Conservation (phyloP, 345 rosid genomes). For the Rhodamnia argentea region DNA sequence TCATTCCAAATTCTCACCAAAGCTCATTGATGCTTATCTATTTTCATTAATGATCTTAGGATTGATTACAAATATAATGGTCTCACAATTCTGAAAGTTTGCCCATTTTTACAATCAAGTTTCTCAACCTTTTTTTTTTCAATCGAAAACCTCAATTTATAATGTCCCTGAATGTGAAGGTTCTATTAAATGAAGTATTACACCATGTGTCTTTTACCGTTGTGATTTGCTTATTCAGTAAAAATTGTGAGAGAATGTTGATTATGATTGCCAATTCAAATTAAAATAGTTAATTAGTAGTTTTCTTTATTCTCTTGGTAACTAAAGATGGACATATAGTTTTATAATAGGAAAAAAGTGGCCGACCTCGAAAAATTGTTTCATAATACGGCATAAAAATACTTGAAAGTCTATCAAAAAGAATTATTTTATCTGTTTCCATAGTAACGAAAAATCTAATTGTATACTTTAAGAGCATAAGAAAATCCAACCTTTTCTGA, state of each 20-base stretch:
- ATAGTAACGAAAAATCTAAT: neutral
- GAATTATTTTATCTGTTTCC: neutral
- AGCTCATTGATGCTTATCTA: neutral
- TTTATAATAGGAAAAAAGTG: neutral
- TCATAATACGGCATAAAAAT: neutral
- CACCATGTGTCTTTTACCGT: neutral
- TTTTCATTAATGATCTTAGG: neutral
- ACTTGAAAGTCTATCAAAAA: too few relatives aligned
- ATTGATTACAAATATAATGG: neutral
- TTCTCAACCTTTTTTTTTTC: too few relatives aligned
- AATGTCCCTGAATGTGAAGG: neutral
- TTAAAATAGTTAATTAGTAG: too few relatives aligned
- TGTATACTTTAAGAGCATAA: neutral
- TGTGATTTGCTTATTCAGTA: neutral
- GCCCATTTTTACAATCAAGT: neutral
- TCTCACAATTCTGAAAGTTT: neutral
- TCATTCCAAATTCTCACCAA: neutral
- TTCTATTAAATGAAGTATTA: neutral
- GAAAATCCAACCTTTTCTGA: neutral
- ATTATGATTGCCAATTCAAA: neutral
- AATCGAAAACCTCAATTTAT: neutral
- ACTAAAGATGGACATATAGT: neutral
- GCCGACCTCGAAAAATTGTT: neutral
- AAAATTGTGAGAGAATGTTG: neutral
- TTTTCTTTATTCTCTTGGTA: neutral